Conservation (phyloP, 495 filamentous ascomycete genomes). For the Annulohypoxylon moriforme region DNA sequence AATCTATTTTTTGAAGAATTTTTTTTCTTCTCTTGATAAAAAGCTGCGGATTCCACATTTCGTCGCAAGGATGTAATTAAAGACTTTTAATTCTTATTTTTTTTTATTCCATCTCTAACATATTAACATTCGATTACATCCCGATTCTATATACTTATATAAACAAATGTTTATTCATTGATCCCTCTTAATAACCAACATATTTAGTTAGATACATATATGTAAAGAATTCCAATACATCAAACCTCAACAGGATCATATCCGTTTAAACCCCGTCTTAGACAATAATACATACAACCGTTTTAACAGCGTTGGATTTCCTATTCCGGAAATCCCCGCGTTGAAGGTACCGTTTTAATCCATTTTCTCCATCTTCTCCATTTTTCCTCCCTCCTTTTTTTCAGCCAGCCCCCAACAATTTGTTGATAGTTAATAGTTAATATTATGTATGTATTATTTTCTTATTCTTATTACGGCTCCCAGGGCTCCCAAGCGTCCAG, state of each 20-base stretch:
- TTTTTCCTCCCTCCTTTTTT: conserved; percentile 9
- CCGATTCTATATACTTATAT: background rate
- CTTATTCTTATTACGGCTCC: conserved; percentile 13
- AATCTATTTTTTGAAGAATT: background rate
- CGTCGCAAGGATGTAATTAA: background rate
- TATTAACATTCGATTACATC: too few species aligned
- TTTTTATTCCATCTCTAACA: background rate
- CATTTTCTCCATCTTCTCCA: background rate
- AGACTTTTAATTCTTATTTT: background rate
- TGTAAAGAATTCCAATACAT: background rate
- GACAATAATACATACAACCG: background rate
- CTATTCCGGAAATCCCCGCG: conserved; percentile 36
- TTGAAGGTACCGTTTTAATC: conserved; percentile 10
- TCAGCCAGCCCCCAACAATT: conserved; percentile 41
- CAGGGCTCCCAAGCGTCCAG: background rate
- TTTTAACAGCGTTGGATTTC: conserved; percentile 34
- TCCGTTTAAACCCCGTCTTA: conserved; percentile 19
- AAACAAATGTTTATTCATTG: too few species aligned
- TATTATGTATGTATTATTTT: background rate
- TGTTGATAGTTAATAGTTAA: conserved; percentile 18
- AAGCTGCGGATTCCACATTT: background rate
- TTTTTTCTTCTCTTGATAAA: background rate
- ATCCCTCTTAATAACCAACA: background rate
- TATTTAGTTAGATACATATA: too few species aligned
- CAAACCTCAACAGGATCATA: background rate